These are phyloP conservation scores for Anaeromyces robustus DNA, from an alignment of 192 early-diverging fungal species.

Conservation along the genomic window DNA sequence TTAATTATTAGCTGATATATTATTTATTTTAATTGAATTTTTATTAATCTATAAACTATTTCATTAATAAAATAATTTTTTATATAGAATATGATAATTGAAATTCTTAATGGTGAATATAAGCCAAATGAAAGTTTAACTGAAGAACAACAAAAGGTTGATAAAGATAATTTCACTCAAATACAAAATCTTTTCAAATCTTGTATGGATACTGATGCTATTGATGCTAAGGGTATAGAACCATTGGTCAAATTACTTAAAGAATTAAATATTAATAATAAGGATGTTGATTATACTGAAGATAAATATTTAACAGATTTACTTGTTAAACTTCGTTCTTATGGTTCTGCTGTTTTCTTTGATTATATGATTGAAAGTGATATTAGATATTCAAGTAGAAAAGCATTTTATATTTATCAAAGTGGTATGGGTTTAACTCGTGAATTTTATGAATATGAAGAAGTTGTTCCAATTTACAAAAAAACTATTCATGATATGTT, in stretches of 20 bases:
- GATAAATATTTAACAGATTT: background rate
- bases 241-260: background rate
- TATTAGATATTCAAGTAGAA: slow-evolving; percentile 33
- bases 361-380: slow-evolving; percentile 26
- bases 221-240: background rate
- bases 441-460: slow-evolving; percentile 39
- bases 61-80: no score
- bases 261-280: background rate
- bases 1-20: no score
- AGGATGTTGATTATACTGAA: background rate
- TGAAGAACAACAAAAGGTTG: slow-evolving; percentile 19
- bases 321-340: background rate
- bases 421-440: slow-evolving; percentile 35
- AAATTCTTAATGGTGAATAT: slow-evolving; percentile 11
- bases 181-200: slow-evolving; percentile 12
- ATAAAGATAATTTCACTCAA: slow-evolving; percentile 8
- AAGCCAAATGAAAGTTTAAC: slow-evolving; percentile 16
- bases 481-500: background rate
- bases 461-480: slow-evolving; percentile 21
- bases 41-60: no score
- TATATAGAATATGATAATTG: slow-evolving; percentile 23
- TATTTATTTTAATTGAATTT: no score
- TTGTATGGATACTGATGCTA: slow-evolving; percentile 31
- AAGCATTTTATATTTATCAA: slow-evolving; percentile 27
- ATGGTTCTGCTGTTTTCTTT: slow-evolving; percentile 15